phyloP scores from a whole-genome alignment of 345 rosid species.

The Citrus unshiu region DNA sequence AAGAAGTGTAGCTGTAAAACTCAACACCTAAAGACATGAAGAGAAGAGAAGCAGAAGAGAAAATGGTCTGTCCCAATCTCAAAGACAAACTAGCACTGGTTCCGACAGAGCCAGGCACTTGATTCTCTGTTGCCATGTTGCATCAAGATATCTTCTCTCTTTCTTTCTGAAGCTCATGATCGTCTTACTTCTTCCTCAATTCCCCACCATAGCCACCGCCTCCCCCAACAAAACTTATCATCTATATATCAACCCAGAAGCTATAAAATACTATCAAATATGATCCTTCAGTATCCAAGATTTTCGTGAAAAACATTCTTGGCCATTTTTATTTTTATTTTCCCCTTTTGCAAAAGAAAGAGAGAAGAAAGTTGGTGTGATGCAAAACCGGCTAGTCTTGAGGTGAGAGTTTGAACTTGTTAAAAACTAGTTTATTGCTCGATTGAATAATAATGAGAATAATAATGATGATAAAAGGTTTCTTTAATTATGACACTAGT shows the following conservation, averaged over 20 bases:
- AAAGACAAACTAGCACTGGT: slow-evolving; percentile 72
- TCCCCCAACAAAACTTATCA: slow-evolving; percentile 2
- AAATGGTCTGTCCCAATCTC: slow-evolving; percentile 73
- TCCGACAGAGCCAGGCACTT: slow-evolving; percentile 71
- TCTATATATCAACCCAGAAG: slow-evolving; percentile 4
- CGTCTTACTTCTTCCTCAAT: slow-evolving; percentile 10
- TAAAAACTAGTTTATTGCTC: neutral
- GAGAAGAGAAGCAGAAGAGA: slow-evolving; percentile 79
- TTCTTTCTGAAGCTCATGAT: slow-evolving; percentile 3
- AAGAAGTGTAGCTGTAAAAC: slow-evolving; percentile 85
- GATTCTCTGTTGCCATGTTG: slow-evolving; percentile 44
- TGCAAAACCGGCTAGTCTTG: neutral
- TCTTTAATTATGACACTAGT: slow-evolving; percentile 1
- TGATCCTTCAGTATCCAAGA: neutral
- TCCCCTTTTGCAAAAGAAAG: neutral
- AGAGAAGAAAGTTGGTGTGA: neutral
- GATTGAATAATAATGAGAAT: slow-evolving; percentile 6
- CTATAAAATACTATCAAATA: neutral
- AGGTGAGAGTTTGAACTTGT: neutral
- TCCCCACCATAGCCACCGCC: neutral
- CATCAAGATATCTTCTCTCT: slow-evolving; percentile 8
- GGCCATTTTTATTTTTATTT: neutral
- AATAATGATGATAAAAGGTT: neutral
- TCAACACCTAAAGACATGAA: slow-evolving; percentile 83
- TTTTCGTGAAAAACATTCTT: neutral